Conservation (phyloP, 2,329 filamentous ascomycete genomes). For the Cladosporium oxysporum region DNA sequence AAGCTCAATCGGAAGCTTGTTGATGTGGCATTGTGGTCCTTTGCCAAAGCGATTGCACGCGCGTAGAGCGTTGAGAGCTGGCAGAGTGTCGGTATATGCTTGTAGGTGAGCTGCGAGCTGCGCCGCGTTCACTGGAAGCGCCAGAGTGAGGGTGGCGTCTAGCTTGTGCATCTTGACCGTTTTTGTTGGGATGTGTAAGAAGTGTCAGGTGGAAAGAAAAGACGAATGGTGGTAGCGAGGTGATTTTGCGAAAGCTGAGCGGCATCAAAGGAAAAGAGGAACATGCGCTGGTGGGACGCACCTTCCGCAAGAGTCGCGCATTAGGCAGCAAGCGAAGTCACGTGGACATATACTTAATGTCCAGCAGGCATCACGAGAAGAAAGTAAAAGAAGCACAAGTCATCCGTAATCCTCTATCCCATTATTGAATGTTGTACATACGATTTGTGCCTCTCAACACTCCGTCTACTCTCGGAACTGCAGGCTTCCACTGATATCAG, state of each 20-base stretch:
- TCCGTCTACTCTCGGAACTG: too few relatives aligned
- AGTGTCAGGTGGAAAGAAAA: too few relatives aligned
- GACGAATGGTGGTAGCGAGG: too few relatives aligned
- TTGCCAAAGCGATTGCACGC: neutral
- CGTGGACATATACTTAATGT: too few relatives aligned
- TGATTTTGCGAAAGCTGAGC: neutral
- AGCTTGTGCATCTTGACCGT: neutral
- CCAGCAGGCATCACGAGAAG: too few relatives aligned
- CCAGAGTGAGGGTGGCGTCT: neutral
- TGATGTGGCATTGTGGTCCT: constrained; percentile 2
- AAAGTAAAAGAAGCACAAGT: too few relatives aligned
- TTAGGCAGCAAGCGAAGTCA: neutral
- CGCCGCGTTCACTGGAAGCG: neutral
- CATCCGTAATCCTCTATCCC: too few relatives aligned
- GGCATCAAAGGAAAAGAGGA: neutral
- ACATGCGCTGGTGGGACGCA: neutral
- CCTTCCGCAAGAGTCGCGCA: neutral
- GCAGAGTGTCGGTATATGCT: neutral
- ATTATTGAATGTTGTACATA: neutral
- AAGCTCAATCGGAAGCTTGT: neutral
- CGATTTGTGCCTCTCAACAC: neutral
- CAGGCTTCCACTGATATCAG: neutral
- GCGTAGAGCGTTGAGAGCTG: neutral
- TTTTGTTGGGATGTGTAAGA: neutral
- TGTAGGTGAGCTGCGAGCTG: neutral